A percentile compares a stretch with the other conserved stretches of the same genome.
Conservation (phyloP, 148 eudicot genomes). For the Chenopodium album region DNA sequence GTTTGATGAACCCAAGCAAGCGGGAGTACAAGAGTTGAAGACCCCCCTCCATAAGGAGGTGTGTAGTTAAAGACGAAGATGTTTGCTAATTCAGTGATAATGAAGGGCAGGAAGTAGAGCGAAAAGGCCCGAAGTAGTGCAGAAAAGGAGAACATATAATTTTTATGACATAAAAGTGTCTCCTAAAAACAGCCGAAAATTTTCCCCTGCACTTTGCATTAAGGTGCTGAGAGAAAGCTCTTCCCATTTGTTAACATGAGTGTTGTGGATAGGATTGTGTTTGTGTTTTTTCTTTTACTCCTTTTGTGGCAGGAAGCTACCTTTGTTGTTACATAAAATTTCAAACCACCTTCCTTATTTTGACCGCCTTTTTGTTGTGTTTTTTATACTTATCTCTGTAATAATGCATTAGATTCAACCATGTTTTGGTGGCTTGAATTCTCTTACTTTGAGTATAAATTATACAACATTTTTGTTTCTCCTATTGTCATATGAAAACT, state of each 20-base stretch:
- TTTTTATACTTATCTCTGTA: not conserved
- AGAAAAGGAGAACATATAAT: conserved; percentile 26
- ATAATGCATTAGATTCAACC: not conserved
- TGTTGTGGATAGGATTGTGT: conserved; percentile 30
- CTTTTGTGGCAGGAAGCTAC: conserved; percentile 25
- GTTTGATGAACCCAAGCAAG: conserved; percentile 36
- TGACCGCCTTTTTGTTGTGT: not conserved
- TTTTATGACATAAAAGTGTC: conserved; percentile 27
- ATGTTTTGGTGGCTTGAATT: not conserved
- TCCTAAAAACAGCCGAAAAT: conserved; percentile 19
- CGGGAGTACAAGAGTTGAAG: not conserved
- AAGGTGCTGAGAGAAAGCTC: conserved; percentile 30
- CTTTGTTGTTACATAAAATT: conserved; percentile 15
- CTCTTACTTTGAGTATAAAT: not conserved
- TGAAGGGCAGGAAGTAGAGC: conserved; percentile 12
- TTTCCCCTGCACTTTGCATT: conserved; percentile 17
- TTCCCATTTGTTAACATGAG: conserved; percentile 21
- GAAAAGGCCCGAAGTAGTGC: conserved; percentile 6
- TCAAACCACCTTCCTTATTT: conserved; percentile 4
- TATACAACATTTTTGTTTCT: not conserved
- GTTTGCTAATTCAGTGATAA: conserved; percentile 27
- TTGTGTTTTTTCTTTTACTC: not conserved
- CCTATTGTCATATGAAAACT: not conserved
- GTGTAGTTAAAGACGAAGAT: conserved; percentile 27
- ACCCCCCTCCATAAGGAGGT: not conserved